phyloP scores from a whole-genome alignment of 2,329 filamentous ascomycete genomes.

The Microsporum canis region DNA sequence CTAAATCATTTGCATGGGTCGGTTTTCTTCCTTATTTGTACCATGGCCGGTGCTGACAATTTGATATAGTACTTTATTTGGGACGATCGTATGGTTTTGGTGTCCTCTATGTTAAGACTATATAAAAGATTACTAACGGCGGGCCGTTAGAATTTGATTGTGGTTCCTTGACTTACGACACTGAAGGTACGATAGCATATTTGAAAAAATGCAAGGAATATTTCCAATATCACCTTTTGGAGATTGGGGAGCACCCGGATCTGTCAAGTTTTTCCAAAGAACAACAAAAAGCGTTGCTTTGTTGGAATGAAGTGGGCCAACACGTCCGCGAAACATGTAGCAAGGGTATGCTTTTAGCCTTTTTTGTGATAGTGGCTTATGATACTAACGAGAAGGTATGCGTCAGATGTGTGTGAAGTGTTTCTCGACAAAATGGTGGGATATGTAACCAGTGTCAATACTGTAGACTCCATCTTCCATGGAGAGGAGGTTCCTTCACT shows the following conservation, averaged over 20 bases:
- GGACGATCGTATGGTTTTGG: neutral
- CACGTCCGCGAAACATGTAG: neutral
- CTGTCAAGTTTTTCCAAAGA: neutral
- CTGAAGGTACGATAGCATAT: neutral
- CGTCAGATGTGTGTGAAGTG: neutral
- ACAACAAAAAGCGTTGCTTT: neutral
- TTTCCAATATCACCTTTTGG: neutral
- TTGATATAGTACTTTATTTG: slow-evolving; percentile 2
- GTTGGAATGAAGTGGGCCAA: neutral
- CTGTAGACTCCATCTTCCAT: neutral
- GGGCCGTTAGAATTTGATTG: neutral
- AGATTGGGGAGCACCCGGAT: neutral
- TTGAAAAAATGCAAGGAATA: neutral
- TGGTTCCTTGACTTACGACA: neutral
- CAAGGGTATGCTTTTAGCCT: neutral
- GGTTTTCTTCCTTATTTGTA: neutral
- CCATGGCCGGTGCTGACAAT: neutral
- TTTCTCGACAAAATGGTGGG: neutral
- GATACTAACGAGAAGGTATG: neutral
- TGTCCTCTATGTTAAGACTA: neutral
- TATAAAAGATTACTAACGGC: neutral
- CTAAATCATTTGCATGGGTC: neutral
- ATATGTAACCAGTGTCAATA: neutral
- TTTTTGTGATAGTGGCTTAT: neutral
- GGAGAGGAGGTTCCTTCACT: neutral